These are phyloP conservation scores for Fonsecaea erecta DNA, from an alignment of 2,329 filamentous ascomycete species.

Conservation along the genomic window DNA sequence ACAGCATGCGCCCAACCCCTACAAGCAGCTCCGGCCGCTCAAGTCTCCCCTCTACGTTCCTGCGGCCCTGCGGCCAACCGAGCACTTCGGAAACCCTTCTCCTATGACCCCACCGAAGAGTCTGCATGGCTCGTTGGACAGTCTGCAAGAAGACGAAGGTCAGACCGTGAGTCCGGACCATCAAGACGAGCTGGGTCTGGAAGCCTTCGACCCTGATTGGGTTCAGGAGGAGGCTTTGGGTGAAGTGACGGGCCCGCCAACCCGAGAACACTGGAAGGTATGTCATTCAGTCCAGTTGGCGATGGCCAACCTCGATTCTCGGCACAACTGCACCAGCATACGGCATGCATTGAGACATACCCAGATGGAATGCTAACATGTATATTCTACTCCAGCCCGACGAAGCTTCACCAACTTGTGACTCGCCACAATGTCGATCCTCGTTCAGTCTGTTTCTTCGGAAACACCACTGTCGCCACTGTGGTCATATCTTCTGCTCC, in stretches of 20 bases:
- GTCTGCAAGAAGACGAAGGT: constrained; percentile 45
- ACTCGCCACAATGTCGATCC: constrained; percentile 61
- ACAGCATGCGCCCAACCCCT: constrained; percentile 45
- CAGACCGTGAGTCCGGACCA: constrained; percentile 35
- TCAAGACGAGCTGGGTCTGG: constrained; percentile 20
- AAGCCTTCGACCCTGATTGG: constrained; percentile 31
- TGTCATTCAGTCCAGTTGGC: constrained; percentile 35
- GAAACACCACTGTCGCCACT: constrained; percentile 70
- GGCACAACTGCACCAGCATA: not conserved
- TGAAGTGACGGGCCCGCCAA: constrained; percentile 63
- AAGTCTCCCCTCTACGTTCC: constrained; percentile 67
- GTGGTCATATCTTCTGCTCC: constrained; percentile 68
- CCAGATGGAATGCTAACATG: constrained; percentile 24
- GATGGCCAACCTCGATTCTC: constrained; percentile 6
- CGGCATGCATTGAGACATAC: constrained; percentile 16
- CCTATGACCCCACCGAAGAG: constrained; percentile 58
- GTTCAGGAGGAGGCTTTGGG: constrained; percentile 53
- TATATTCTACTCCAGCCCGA: constrained; percentile 55
- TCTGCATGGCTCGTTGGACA: constrained; percentile 60
- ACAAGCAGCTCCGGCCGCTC: constrained; percentile 62
- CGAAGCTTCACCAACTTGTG: constrained; percentile 60
- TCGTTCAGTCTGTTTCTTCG: constrained; percentile 66
- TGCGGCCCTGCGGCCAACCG: constrained; percentile 65
- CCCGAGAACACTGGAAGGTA: constrained; percentile 70
- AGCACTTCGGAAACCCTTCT: constrained; percentile 54